Evolutionary conservation across 345 rosid species (phyloP).

Genomic region (Syzygium grande): DNA sequence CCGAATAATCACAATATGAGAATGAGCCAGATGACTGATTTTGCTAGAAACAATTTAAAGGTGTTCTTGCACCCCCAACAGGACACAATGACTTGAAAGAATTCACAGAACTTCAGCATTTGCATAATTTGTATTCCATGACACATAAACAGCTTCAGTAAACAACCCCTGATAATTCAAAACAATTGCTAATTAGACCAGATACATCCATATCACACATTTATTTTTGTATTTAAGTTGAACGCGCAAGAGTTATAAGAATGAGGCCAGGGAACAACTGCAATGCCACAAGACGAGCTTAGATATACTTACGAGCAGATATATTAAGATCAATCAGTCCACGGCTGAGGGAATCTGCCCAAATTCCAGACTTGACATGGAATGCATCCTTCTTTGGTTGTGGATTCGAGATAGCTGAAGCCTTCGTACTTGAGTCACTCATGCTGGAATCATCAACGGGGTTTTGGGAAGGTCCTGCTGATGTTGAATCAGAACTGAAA

Average conservation of each 20-base stretch:
- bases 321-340: slow-evolving; percentile 96
- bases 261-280: neutral
- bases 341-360: slow-evolving; percentile 97
- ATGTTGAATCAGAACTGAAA: slow-evolving; percentile 38
- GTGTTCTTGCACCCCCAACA: neutral
- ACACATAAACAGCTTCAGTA: neutral
- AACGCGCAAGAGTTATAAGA: neutral
- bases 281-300: neutral
- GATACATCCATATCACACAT: neutral
- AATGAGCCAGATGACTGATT: neutral
- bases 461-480: slow-evolving; percentile 36
- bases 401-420: slow-evolving; percentile 31
- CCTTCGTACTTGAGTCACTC: slow-evolving; percentile 26
- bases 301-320: slow-evolving; percentile 76
- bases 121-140: neutral
- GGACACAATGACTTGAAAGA: neutral
- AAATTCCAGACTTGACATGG: slow-evolving; percentile 88
- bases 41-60: neutral
- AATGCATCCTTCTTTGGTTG: slow-evolving; percentile 53
- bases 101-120: neutral
- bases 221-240: neutral
- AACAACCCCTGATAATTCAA: neutral
- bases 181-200: neutral
- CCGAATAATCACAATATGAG: neutral
- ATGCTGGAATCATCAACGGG: slow-evolving; percentile 22